Percentiles rank a stretch among this genome's conserved stretches.
These are phyloP conservation scores for Boeremia lycopersici DNA, from an alignment of 2,329 filamentous ascomycete species.

Conservation along the genomic window DNA sequence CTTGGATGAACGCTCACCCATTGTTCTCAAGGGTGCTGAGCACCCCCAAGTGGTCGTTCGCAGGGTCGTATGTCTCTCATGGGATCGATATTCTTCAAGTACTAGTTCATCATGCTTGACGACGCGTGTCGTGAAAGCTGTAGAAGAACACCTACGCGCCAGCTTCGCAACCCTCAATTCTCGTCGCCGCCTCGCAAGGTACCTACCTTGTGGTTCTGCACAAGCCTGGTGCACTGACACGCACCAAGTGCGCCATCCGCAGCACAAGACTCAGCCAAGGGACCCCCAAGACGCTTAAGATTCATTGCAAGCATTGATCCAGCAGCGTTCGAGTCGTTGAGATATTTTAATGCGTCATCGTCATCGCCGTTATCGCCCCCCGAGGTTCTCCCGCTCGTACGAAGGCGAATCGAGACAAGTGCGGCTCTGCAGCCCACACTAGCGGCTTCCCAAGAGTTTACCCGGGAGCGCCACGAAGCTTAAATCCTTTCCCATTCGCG, in stretches of 20 bases:
- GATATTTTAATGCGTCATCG: neutral
- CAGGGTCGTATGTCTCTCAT: neutral
- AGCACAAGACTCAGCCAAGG: neutral
- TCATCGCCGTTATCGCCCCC: neutral
- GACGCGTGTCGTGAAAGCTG: too few relatives aligned
- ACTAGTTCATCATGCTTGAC: too few relatives aligned
- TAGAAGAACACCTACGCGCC: too few relatives aligned
- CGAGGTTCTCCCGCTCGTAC: neutral
- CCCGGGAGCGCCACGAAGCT: conserved; percentile 16
- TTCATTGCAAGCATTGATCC: neutral
- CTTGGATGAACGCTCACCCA: conserved; percentile 1
- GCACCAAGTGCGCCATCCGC: neutral
- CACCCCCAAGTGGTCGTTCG: neutral
- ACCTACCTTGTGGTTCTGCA: too few relatives aligned
- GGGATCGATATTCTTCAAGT: too few relatives aligned
- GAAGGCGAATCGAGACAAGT: neutral
- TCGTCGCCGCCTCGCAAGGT: too few relatives aligned
- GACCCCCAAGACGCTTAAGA: neutral
- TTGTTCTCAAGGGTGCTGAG: neutral
- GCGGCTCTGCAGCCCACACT: conserved; percentile 1
- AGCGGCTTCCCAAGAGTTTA: conserved; percentile 11
- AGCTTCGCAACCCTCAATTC: too few relatives aligned
- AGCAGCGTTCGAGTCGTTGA: neutral
- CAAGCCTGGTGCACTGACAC: neutral
- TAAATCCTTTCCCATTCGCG: conserved; percentile 10